Percentiles rank a stretch among this genome's conserved stretches.
These are phyloP conservation scores for Nigrospora osmanthi DNA, from an alignment of 2,329 filamentous ascomycete genomes.

Conservation along the genomic window DNA sequence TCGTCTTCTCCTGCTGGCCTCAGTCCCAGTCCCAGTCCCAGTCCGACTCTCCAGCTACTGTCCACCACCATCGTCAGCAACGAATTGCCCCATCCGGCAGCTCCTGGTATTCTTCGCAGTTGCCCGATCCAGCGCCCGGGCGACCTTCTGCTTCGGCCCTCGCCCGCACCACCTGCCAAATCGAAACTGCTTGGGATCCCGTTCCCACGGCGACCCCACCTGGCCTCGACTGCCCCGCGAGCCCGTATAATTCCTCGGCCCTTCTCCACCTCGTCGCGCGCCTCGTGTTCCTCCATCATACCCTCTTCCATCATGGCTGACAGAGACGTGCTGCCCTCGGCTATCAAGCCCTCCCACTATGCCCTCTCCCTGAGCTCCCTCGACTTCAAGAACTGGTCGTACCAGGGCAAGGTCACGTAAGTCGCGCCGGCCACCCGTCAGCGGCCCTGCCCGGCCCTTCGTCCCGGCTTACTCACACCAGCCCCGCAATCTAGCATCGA, in stretches of 20 bases:
- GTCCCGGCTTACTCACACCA: neutral
- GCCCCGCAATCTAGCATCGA: slow-evolving; percentile 50
- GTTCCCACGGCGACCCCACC: no score
- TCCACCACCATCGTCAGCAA: no score
- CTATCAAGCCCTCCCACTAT: slow-evolving; percentile 80
- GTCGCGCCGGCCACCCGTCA: slow-evolving; percentile 10
- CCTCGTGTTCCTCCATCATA: slow-evolving; percentile 20
- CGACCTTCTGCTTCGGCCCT: no score
- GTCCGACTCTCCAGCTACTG: no score
- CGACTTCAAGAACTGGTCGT: slow-evolving; percentile 67
- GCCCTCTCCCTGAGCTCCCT: slow-evolving; percentile 73
- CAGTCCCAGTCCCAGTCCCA: no score
- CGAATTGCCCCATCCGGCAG: no score
- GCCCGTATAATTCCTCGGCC: slow-evolving; percentile 2
- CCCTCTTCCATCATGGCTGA: slow-evolving; percentile 41
- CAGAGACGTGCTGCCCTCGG: slow-evolving; percentile 53
- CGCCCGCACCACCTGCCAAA: no score
- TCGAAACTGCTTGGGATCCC: no score
- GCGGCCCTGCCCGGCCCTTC: neutral
- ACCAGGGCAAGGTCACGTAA: slow-evolving; percentile 69
- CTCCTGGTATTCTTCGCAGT: no score
- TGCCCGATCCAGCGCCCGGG: no score
- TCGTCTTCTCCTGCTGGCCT: no score
- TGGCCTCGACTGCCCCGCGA: no score
- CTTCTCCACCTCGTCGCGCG: slow-evolving; percentile 17